Base-by-base conservation (phyloP, 106 monocot species). In the Phalaenopsis equestris region DNA sequence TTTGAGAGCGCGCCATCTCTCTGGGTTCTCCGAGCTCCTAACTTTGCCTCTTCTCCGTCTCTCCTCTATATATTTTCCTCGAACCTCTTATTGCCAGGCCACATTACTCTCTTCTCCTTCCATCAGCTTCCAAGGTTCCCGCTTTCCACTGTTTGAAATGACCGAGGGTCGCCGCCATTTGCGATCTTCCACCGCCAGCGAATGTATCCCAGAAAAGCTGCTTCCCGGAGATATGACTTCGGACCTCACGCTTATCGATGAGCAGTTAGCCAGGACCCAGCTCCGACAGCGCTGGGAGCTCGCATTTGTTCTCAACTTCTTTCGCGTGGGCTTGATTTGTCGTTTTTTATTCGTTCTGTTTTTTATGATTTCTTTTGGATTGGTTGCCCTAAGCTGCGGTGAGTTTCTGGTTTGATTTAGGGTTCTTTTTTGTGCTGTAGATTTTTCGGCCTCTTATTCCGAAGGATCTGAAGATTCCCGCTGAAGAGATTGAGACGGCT, bases 241-340 rank as follows among this genome's bases (percentile, higher is more conserved):
- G 37, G 83, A 73, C 19, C 49, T 15, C 30, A 19, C 58, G 2
- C 36, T 56, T n/a, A 55, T 78, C 43, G 85, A 82, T 39, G 7
- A 73, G 7, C 70, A 89, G 61, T 37, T 65, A 19, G 73, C 85
- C 2, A 55, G 80, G 81, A 24, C 23, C 3, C 80, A 65, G 45
- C 87, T 92, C 45, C 92, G 92, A 48, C 80, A 75, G 80, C 86
- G 87, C 41, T 92, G 92, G 92, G 87, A 92, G 83, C 81, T 89
- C 55, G 92, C 92, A 8, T 89, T 87, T 9, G 92, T 89, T 39
- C 86, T 92, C 37, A 83, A 89, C 76, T 92, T 92, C 70, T 55
- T 92, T 14, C 77, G 80, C 30, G 92, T 92, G 49, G 73, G 81
- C n/a, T 52, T 67, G n/a, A 3, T 23, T 43, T 42, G 5, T 16